Base-by-base conservation (phyloP, 2,329 filamentous ascomycete genomes). In the Graphilbum sp. region DNA sequence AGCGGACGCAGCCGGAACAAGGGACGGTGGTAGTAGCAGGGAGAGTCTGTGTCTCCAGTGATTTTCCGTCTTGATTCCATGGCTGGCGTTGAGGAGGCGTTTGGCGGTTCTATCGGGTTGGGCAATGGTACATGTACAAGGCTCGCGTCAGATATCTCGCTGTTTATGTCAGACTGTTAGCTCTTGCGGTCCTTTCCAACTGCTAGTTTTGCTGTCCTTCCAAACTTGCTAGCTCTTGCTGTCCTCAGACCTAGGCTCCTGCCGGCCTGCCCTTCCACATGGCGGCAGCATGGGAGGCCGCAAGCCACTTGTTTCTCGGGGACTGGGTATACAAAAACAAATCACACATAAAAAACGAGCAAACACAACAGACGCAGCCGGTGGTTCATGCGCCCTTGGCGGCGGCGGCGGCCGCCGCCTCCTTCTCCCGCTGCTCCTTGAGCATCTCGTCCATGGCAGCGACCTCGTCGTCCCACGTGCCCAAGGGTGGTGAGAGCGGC, bases 401-500 rank as follows among this genome's bases (percentile, higher is more conserved):
- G 10, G 13, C 13, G 7, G 19, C 34, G 3, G 32, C 40, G 13
- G 35, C 36, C 13, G 32, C 37, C 8, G 34, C 35, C 12, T n/a
- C n/a, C 15, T 3, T 15, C 10, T n/a, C 34, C 10, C 32, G 40
- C 17, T 35, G 35, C 8, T 13, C 37, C 12, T 33, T 34, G 8
- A 37, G 23, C 34, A 40, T 37, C 11, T 39, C 40, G 20, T 70
- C 66, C 12, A 66, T 53, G 5, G 59, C 64, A 35, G 66, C 66
- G 60, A 74, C 67, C 53, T 75, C 70, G 27, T 75, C 70, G 36
- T 67, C 70, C 70, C 70, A 74, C 39, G 65, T 61, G 9, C 63
- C 61, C 16, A 62, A 48, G 0, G 55, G 55, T 8, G 60, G 54
- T 6, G 60, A 58, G 2, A 56, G 32, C 15, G 59, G 50, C 39